Evolutionary conservation across 495 filamentous ascomycete species (phyloP).

Genomic region (Oleoguttula mirabilis): DNA sequence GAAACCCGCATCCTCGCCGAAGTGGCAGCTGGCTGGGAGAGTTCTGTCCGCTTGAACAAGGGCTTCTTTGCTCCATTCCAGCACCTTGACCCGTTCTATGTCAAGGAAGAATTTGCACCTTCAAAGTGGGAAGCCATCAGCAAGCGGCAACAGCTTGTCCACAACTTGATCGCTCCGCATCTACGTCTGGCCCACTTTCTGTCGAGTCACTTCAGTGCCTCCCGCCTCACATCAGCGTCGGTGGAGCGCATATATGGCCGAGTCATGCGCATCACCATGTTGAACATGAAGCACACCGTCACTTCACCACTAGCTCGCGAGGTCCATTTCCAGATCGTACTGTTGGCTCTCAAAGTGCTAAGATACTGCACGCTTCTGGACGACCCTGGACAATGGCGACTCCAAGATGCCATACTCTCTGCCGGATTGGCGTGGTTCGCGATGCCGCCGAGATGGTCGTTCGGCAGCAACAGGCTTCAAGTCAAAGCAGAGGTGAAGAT

Average conservation of each 20-base stretch:
- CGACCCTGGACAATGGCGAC: slow-evolving; percentile 49
- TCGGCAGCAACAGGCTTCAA: slow-evolving; percentile 84
- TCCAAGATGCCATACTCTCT: slow-evolving; percentile 80
- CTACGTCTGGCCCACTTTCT: slow-evolving; percentile 77
- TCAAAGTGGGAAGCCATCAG: slow-evolving; percentile 67
- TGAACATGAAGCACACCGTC: slow-evolving; percentile 53
- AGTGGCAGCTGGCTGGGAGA: slow-evolving; percentile 78
- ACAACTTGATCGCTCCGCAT: slow-evolving; percentile 75
- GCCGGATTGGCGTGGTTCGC: slow-evolving; percentile 82
- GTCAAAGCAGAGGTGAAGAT: slow-evolving; percentile 82
- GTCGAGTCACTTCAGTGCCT: slow-evolving; percentile 86
- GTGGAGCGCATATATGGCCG: slow-evolving; percentile 70
- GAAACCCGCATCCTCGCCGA: slow-evolving; percentile 72
- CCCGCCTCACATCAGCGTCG: slow-evolving; percentile 64
- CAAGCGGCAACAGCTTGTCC: slow-evolving; percentile 60
- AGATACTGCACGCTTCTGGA: slow-evolving; percentile 53
- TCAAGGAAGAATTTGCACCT: slow-evolving; percentile 85
- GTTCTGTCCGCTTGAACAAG: slow-evolving; percentile 55
- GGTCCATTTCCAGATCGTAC: slow-evolving; percentile 72
- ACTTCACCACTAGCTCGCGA: slow-evolving; percentile 82
- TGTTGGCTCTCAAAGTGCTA: slow-evolving; percentile 69
- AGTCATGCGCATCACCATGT: slow-evolving; percentile 60
- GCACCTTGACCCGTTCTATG: slow-evolving; percentile 77
- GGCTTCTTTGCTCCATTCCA: slow-evolving; percentile 68
- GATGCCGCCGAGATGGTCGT: slow-evolving; percentile 76